Conservation (phyloP, 1,284 basidiomycete species). For the Cryptococcus maquisensis region DNA sequence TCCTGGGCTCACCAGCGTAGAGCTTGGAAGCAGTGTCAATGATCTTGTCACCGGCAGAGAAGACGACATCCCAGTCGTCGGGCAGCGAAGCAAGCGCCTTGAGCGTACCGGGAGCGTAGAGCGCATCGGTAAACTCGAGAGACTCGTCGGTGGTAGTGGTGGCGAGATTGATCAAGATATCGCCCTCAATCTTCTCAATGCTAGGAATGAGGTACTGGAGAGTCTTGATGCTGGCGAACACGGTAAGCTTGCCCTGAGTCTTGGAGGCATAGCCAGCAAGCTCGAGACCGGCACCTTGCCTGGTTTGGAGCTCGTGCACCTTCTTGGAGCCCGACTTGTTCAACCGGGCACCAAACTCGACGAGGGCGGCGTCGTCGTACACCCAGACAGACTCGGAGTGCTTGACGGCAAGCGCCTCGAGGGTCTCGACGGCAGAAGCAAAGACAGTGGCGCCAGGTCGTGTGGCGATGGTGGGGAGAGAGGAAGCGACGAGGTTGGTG, state of each 20-base stretch:
- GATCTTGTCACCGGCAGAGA: constrained; percentile 70
- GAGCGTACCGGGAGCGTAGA: constrained; percentile 58
- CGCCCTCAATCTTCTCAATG: constrained; percentile 60
- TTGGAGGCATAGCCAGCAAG: constrained; percentile 64
- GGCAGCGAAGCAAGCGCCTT: constrained; percentile 60
- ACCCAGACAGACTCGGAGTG: constrained; percentile 43
- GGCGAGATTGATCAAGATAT: constrained; percentile 73
- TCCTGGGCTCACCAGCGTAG: constrained; percentile 29
- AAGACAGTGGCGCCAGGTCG: constrained; percentile 43
- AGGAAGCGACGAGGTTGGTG: constrained; percentile 28
- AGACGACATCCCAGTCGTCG: constrained; percentile 65
- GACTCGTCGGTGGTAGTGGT: constrained; percentile 62
- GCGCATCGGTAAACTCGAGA: constrained; percentile 52
- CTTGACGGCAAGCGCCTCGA: constrained; percentile 44
- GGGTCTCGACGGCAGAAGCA: constrained; percentile 37
- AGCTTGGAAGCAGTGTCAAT: constrained; percentile 60
- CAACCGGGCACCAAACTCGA: constrained; percentile 40
- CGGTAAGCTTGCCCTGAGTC: constrained; percentile 54
- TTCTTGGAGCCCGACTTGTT: constrained; percentile 36
- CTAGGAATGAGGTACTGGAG: constrained; percentile 72
- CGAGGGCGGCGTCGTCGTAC: constrained; percentile 45
- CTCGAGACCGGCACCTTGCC: constrained; percentile 76
- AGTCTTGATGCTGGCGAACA: constrained; percentile 47
- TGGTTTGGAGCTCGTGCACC: constrained; percentile 72
- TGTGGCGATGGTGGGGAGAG: constrained; percentile 29